phyloP scores from a whole-genome alignment of 495 filamentous ascomycete species.

The Neurospora pannonica region DNA sequence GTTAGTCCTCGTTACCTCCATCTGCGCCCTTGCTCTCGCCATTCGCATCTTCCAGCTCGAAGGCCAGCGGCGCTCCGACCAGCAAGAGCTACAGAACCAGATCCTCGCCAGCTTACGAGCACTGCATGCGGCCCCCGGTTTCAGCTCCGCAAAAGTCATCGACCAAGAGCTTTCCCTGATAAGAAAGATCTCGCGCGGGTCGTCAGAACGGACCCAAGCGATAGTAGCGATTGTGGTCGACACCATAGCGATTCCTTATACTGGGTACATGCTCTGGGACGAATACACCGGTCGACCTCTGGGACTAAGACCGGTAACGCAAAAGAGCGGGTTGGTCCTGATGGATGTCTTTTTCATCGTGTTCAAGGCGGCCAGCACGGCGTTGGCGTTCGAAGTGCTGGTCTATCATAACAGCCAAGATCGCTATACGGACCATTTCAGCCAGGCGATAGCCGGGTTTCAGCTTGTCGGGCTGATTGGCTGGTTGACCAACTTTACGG shows the following conservation, averaged over 20 bases:
- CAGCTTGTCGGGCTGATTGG: conserved; percentile 75
- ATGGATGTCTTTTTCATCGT: conserved; percentile 94
- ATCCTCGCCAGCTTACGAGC: neutral
- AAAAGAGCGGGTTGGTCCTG: conserved; percentile 80
- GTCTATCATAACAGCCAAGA: conserved; percentile 49
- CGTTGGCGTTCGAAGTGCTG: conserved; percentile 77
- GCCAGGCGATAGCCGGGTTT: conserved; percentile 71
- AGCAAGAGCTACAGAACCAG: conserved; percentile 17
- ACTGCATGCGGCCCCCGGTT: neutral
- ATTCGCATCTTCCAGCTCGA: conserved; percentile 61
- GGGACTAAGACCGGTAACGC: conserved; percentile 68
- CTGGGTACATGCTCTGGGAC: conserved; percentile 89
- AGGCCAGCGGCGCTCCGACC: conserved; percentile 3
- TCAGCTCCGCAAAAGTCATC: neutral
- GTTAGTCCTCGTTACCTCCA: conserved; percentile 72
- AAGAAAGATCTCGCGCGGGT: conserved; percentile 3
- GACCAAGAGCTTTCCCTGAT: neutral
- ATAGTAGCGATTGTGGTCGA: conserved; percentile 89
- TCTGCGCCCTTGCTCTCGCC: conserved; percentile 71
- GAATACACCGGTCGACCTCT: conserved; percentile 92
- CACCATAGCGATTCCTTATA: conserved; percentile 77
- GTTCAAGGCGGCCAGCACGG: conserved; percentile 86
- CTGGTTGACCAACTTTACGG: conserved; percentile 82
- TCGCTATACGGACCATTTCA: conserved; percentile 50
- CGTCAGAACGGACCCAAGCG: conserved; percentile 59